Evolutionary conservation across 202 grass and related monocot species (phyloP), one percentile per base, ranked within the genome.

Genomic region (Setaria italica): DNA sequence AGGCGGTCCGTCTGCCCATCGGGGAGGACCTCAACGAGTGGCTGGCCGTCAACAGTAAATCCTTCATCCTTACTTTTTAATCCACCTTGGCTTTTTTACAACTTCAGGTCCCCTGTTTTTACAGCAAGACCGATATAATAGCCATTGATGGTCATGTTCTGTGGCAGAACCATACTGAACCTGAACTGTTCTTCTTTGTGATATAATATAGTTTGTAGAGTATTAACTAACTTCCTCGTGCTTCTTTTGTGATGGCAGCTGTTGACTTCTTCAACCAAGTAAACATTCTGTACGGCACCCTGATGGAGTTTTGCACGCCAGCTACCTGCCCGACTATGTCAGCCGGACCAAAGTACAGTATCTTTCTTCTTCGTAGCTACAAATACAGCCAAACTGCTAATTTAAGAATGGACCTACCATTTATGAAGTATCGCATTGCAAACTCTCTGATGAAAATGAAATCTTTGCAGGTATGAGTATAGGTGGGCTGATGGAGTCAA

Each of bases 221-320:
- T 42, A 21, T 78, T 74, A 34, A 34, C 71, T 74, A 9, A 63
- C 60, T 20, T 42, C 29, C 49, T 25, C 11, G 35, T 84, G 30
- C 67, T 72, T 54, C 30, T 80, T 9, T 84, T 80, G 17, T 84
- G 62, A 75, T 80, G 75, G 55, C 91, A 92, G 96, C 96, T 74
- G 93, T 99, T 67, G 96, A 99, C 62, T 99, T 99, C 85, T 99
- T 99, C 89, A 99, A 96, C 69, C 97, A 99, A 84, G 90, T 96
- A 43, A 99, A 90, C 87, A 73, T 96, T 56, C 89, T 99, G 77
- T 99, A 91, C 72, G 92, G 93, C 82, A 99, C 97, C 13, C 79
- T 99, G 14, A 85, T 90, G 82, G 96, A 99, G 74, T 99, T 95
- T 63, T 99, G 96, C 86, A 96, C 97, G 13, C 77, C 93, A 78